These are phyloP conservation scores for Cymbopogon citratus DNA, from an alignment of 176 grass and related monocot genomes.

Conservation along the genomic window DNA sequence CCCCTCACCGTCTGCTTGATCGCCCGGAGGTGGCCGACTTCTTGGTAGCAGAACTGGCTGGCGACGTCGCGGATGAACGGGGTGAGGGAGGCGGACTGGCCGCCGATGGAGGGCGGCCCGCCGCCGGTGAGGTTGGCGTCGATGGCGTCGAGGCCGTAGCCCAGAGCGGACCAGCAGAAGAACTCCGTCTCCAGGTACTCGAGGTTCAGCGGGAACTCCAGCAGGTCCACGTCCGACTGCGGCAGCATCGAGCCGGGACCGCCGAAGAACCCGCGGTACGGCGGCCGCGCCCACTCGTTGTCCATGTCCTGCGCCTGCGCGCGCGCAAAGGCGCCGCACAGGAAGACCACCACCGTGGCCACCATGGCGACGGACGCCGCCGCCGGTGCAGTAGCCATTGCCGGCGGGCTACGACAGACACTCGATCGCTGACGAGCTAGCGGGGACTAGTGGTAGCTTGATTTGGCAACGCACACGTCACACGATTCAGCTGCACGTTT, in stretches of 20 bases:
- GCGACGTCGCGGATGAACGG: constrained; percentile 51
- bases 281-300: constrained; percentile 36
- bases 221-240: constrained; percentile 61
- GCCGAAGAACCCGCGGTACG: constrained; percentile 28
- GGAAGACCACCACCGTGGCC: neutral
- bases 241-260: constrained; percentile 25
- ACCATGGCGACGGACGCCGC: neutral
- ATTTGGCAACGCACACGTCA: neutral
- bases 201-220: constrained; percentile 83
- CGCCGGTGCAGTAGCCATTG: neutral
- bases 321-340: neutral
- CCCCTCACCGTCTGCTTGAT: constrained; percentile 65
- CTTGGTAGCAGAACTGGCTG: constrained; percentile 83
- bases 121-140: constrained; percentile 54
- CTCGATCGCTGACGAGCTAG: neutral
- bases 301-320: constrained; percentile 41
- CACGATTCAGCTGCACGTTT: neutral
- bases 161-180: constrained; percentile 74
- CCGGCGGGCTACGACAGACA: neutral
- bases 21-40: constrained; percentile 90
- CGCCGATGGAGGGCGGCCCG: constrained; percentile 60
- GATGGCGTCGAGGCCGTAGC: constrained; percentile 56
- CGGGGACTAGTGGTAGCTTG: neutral
- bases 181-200: constrained; percentile 85
- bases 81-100: constrained; percentile 45